These are phyloP conservation scores for Microstroma glucosiphilum DNA, from an alignment of 1,284 basidiomycete species.

Conservation along the genomic window DNA sequence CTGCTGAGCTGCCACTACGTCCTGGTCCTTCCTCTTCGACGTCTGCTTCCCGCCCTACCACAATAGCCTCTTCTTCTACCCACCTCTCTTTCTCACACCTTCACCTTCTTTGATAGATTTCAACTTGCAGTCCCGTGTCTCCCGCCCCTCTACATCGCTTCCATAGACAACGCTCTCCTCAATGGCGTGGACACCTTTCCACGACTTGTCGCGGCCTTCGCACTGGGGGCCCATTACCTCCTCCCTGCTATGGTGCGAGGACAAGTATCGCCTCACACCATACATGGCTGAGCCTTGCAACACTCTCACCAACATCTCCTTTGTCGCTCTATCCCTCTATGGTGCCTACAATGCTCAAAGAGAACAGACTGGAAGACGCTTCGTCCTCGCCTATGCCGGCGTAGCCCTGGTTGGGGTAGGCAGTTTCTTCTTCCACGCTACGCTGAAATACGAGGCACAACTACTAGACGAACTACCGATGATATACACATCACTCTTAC, in stretches of 20 bases:
- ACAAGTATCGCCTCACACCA: conserved; percentile 37
- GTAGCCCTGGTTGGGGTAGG: conserved; percentile 38
- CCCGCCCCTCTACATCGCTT: too few species aligned
- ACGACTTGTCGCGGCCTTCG: background rate
- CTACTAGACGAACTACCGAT: conserved; percentile 49
- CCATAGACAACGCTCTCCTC: background rate
- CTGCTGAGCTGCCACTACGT: too few species aligned
- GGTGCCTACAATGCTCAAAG: conserved; percentile 29
- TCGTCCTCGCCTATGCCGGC: conserved; percentile 29
- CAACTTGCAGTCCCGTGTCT: too few species aligned
- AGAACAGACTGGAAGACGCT: conserved; percentile 30
- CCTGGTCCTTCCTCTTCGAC: too few species aligned
- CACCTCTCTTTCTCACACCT: too few species aligned
- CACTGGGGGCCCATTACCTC: conserved; percentile 44
- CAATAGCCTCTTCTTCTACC: too few species aligned
- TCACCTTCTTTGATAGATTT: too few species aligned
- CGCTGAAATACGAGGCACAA: conserved; percentile 43
- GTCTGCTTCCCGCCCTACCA: too few species aligned
- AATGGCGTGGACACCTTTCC: background rate
- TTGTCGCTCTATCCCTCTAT: conserved; percentile 52
- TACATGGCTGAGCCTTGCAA: conserved; percentile 35
- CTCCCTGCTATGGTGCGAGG: conserved; percentile 46
- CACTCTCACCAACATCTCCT: conserved; percentile 53
- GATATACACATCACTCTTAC: conserved; percentile 41
- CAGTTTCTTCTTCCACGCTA: conserved; percentile 43